Evolutionary conservation across 345 rosid species (phyloP), one percentile per base, ranked within the genome.

Genomic region (Camelina hispida): DNA sequence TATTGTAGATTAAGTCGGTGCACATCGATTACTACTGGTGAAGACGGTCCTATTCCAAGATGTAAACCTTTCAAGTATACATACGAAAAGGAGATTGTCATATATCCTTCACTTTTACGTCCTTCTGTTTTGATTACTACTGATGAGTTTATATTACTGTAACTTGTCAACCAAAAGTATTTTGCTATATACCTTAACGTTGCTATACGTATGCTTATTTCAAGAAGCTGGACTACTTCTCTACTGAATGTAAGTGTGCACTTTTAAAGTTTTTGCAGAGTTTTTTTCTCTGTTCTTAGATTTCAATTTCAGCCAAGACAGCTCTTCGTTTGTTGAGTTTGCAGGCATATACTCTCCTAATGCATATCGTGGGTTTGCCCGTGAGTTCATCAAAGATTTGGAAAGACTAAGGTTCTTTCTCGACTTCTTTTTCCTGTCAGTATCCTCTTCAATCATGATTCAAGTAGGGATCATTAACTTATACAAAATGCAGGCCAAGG

Each of bases 11-110:
- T 94, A 84, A 84, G 96, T 81, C 84, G 97, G 72, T 91, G 98
- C 79, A 88, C 97, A 63, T 83, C 90, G 1, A 90, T 94, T 38
- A 87, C 87, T 22, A 94, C 98, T 2, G 98, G 98, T 38, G 97
- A 94, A 80, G 98, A 94, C 72, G 97, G 97, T 66, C 97, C 96
- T 0, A 91, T 94, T 72, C 98, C 97, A 18, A 84, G 97, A 79
- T 90, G 97, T 91, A 94, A 94, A 82, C 98, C 98, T 71, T 91
- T 94, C 71, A 94, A 94, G 78, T 88, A 87, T 80, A 88, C 97
- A 1, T 94, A 90, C 50, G 97, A 94, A 85, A 91, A 94, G 82
- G 98, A 94, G 84, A 91, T 94, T 68, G 98, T 90, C 50, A 94
- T 94, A 94, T 94, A 94, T 90, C 96, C 98, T 90, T 60, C 11